Base-by-base conservation (phyloP, 768 basidiomycete genomes). In the Amylocystis lapponica region DNA sequence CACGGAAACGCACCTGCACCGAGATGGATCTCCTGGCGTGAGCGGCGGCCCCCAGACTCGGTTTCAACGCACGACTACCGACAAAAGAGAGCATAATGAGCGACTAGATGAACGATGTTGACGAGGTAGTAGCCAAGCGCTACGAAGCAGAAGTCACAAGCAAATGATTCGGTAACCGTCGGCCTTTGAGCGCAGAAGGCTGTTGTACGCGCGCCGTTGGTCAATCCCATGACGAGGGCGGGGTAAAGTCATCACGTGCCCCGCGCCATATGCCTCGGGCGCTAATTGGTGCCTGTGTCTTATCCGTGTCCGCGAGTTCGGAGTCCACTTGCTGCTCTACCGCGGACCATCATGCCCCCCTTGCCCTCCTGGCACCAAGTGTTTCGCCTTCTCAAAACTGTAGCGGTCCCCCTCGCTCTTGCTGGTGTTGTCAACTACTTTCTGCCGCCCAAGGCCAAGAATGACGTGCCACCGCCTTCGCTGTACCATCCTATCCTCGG, bases 1-100 rank as follows among this genome's bases (percentile, higher is more conserved):
- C 29, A 32, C 40, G 16, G 27, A 36, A 23, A 43, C 57, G 50
- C 47, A 64, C 63, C 63, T 64, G 56, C 30, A 64, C 58, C 25
- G 61, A 64, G 35, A 64, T 60, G 21, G 49, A 51, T 23, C 61
- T 51, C 46, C 45, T 40, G 16, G 49, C 46, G n/a, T 39, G 37
- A 36, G 51, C 39, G 22, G 49, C 14, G 25, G 14, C 41, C n/a
- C 16, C 41, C 42, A 27, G 46, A 37, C 45, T 41, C n/a, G 46
- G 50, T 34, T 45, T 52, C 22, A 58, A 36, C 27, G 50, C 26
- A 5, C 46, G 50, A 33, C 54, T 31, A 33, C 45, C 51, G 36
- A 55, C 43, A 44, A 49, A 48, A 25, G 56, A 20, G 20, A 62
- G 47, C 61, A 61, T 61, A 12, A 45, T 45, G 36, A 31, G 19